phyloP scores from a whole-genome alignment of 345 rosid species.

The Ricinus communis region DNA sequence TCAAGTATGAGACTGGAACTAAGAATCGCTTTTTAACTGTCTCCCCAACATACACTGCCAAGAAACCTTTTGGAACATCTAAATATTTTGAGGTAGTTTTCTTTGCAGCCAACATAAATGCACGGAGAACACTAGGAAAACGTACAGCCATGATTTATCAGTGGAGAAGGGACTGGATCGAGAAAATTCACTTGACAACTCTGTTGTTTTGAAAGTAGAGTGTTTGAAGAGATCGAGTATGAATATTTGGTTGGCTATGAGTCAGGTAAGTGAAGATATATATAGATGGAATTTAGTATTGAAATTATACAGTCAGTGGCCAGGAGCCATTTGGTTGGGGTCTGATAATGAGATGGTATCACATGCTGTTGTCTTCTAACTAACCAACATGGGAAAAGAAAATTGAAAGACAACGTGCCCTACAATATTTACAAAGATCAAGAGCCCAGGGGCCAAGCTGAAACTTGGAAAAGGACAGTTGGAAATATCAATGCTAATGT shows the following conservation, averaged over 20 bases:
- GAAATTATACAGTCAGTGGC: no score
- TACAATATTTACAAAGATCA: neutral
- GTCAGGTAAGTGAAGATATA: neutral
- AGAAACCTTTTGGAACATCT: slow-evolving; percentile 12
- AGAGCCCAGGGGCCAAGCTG: neutral
- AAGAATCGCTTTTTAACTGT: neutral
- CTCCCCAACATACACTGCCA: slow-evolving; percentile 48
- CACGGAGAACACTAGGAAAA: neutral
- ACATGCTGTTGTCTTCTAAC: neutral
- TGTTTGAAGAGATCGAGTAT: no score
- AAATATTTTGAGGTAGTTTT: neutral
- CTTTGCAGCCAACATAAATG: neutral
- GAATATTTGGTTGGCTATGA: no score
- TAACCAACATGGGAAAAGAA: neutral
- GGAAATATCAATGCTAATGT: neutral
- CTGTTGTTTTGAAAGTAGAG: no score
- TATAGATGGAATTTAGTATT: neutral
- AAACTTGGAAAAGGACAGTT: neutral
- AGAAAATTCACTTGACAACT: no score
- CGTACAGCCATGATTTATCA: neutral
- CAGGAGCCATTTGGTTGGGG: no score
- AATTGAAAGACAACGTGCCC: no score
- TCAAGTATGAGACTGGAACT: slow-evolving; percentile 7
- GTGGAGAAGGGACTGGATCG: no score
- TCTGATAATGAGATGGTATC: neutral